phyloP scores from a whole-genome alignment of 306 rosid genomes.

The Rubus idaeus region DNA sequence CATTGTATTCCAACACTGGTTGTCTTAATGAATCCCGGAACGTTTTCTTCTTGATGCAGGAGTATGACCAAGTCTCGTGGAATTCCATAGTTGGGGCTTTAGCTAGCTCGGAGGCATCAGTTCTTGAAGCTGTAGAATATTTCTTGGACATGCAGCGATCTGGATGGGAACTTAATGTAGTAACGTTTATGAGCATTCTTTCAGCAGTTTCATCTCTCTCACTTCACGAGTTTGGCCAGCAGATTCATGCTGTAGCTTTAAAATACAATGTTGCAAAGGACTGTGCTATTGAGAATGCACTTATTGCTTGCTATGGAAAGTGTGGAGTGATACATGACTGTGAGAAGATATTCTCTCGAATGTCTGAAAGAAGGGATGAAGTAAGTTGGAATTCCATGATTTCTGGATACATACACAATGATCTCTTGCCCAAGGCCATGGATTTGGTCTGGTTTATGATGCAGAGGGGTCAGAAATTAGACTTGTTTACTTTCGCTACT shows the following conservation, averaged over 20 bases:
- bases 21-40: slow-evolving; percentile 52
- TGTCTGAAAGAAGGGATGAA: slow-evolving; percentile 74
- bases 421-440: slow-evolving; percentile 68
- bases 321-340: slow-evolving; percentile 61
- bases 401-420: slow-evolving; percentile 81
- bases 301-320: slow-evolving; percentile 83
- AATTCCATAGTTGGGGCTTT: slow-evolving; percentile 78
- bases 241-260: slow-evolving; percentile 64
- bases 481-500: slow-evolving; percentile 83
- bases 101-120: slow-evolving; percentile 54
- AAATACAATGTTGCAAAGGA: slow-evolving; percentile 53
- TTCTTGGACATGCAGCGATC: slow-evolving; percentile 72
- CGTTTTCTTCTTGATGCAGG: slow-evolving; percentile 70
- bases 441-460: slow-evolving; percentile 84
- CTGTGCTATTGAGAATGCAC: slow-evolving; percentile 70
- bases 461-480: slow-evolving; percentile 79
- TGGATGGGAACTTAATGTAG: slow-evolving; percentile 69
- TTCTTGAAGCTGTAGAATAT: slow-evolving; percentile 53
- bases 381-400: slow-evolving; percentile 95
- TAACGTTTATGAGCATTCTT: slow-evolving; percentile 71
- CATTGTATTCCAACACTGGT: slow-evolving; percentile 70
- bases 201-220: slow-evolving; percentile 71
- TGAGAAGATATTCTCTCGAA: slow-evolving; percentile 66
- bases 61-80: slow-evolving; percentile 82
- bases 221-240: slow-evolving; percentile 49